Conservation (phyloP, 306 rosid species). For the Amphicarpaea edgeworthii region DNA sequence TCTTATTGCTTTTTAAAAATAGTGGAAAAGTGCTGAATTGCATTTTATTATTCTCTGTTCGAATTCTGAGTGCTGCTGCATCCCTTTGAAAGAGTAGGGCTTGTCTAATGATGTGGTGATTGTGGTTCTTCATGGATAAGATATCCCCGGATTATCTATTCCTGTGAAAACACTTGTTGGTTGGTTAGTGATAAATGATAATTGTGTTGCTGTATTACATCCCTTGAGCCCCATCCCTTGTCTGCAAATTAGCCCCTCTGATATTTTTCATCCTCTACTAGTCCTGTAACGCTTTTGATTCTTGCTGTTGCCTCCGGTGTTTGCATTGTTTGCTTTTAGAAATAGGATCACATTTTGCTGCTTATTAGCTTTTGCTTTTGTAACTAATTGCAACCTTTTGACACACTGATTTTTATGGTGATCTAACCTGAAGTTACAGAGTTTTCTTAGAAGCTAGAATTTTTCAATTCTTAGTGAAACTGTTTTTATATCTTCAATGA, state of each 20-base stretch:
- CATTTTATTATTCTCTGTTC: not conserved
- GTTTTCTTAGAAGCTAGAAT: not conserved
- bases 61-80: not conserved
- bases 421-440: not conserved
- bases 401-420: not conserved
- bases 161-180: not conserved
- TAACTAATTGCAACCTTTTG: not conserved
- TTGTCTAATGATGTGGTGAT: not conserved
- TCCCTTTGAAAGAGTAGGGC: not conserved
- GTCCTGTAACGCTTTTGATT: not conserved
- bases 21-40: not conserved
- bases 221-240: not conserved
- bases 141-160: not conserved
- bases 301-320: not conserved
- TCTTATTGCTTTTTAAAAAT: not conserved
- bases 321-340: not conserved
- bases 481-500: conserved; percentile 2
- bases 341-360: not conserved
- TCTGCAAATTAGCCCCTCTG: not conserved
- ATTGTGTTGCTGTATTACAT: not conserved
- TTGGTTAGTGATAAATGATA: not conserved
- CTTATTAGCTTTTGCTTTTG: not conserved
- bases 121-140: not conserved
- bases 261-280: not conserved
- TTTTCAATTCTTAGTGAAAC: not conserved